Evolutionary conservation across 148 eudicot genomes (phyloP).

Genomic region (Agrostemma githago): DNA sequence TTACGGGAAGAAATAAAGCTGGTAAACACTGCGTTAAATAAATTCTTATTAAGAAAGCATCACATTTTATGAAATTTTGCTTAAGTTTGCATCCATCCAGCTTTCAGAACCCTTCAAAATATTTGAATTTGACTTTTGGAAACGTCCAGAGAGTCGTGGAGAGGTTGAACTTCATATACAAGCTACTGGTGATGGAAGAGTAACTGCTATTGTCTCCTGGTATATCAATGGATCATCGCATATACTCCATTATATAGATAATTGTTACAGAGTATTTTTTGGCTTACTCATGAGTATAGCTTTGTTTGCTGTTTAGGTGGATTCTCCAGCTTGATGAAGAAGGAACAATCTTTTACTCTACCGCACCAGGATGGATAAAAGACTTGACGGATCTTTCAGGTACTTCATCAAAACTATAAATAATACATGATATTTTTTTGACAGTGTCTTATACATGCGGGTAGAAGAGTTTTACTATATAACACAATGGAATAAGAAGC

Average conservation of each 20-base stretch:
- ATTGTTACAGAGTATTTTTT: conserved; percentile 13
- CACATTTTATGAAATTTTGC: conserved; percentile 18
- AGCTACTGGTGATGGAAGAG: conserved; percentile 60
- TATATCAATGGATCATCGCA: conserved; percentile 46
- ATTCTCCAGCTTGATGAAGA: conserved; percentile 84
- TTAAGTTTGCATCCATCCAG: conserved; percentile 49
- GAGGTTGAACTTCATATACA: conserved; percentile 48
- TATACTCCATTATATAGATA: conserved; percentile 4
- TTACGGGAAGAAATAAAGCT: conserved; percentile 59
- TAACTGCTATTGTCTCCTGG: conserved; percentile 90
- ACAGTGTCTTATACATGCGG: background rate
- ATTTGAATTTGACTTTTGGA: conserved; percentile 91
- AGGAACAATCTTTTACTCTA: conserved; percentile 76
- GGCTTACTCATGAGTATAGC: background rate
- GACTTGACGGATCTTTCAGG: conserved; percentile 30
- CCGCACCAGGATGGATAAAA: conserved; percentile 70
- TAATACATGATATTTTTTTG: conserved; percentile 10
- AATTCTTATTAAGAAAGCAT: background rate
- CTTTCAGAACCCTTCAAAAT: conserved; percentile 96
- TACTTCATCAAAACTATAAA: conserved; percentile 14
- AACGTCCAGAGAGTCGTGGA: conserved; percentile 77
- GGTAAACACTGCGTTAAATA: conserved; percentile 35
- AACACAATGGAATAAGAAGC: background rate
- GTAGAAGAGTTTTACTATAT: background rate
- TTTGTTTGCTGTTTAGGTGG: conserved; percentile 60